Evolutionary conservation across 2,329 filamentous ascomycete genomes (phyloP).

Genomic region (Emergomyces orientalis): DNA sequence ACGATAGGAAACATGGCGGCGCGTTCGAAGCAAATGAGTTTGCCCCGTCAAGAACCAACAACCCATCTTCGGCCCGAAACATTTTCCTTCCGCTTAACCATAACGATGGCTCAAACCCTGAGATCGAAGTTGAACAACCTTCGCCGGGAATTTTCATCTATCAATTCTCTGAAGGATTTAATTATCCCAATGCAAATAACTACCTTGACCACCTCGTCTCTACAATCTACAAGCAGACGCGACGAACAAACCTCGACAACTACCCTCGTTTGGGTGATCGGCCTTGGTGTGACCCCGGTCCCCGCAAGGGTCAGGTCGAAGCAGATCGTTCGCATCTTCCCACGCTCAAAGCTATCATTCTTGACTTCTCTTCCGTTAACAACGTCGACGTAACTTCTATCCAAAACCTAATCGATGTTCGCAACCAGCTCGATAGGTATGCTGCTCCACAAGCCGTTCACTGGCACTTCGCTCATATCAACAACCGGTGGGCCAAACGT

Average conservation of each 20-base stretch:
- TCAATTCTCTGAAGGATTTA: constrained; percentile 88
- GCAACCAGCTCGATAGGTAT: constrained; percentile 85
- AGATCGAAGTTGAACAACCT: constrained; percentile 66
- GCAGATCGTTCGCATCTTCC: constrained; percentile 48
- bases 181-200: constrained; percentile 87
- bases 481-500: constrained; percentile 89
- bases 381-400: constrained; percentile 89
- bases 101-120: constrained; percentile 81
- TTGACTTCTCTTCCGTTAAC: constrained; percentile 90
- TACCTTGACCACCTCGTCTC: constrained; percentile 70
- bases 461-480: constrained; percentile 93
- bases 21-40: constrained; percentile 36
- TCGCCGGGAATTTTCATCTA: constrained; percentile 95
- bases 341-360: constrained; percentile 75
- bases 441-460: constrained; percentile 72
- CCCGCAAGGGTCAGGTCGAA: constrained; percentile 47
- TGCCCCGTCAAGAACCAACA: constrained; percentile 25
- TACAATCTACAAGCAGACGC: constrained; percentile 61
- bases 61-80: constrained; percentile 53
- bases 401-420: constrained; percentile 85
- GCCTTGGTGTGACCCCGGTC: constrained; percentile 91
- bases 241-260: constrained; percentile 61
- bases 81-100: constrained; percentile 83
- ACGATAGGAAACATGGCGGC: constrained; percentile 54
- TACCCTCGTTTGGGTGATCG: constrained; percentile 64